Evolutionary conservation across 192 early-diverging fungal genomes (phyloP), one percentile per base, ranked within the genome.

Genomic region (Ambispora gerdemannii): DNA sequence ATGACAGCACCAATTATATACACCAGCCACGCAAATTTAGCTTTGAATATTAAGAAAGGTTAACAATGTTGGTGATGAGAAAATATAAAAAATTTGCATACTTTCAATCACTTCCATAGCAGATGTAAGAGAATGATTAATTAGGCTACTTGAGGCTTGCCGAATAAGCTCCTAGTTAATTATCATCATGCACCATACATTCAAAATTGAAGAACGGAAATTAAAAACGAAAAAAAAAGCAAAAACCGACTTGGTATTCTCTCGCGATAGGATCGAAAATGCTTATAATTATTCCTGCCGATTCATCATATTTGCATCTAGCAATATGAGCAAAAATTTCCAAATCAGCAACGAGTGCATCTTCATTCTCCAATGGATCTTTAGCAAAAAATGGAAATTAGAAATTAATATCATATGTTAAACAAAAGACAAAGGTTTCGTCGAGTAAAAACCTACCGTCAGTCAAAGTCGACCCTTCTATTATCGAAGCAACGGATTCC

Each of bases 21-120:
- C 10, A 93, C 84, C 31, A 93, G 75, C 91, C 90, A 94, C 0
- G 92, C 84, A 69, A 94, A 80, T 75, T 92, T 67, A 10, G 65
- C 65, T 67, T 24, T 52, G 2, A 64, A 64, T 52, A 31, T n/a
- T 67, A 51, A 65, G n/a, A 20, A 53, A 50, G 4, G 8, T 19
- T 17, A 33, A 62, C 3, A 62, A 62, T 4, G 10, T 15, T 33
- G n/a, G 19, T 62, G 33, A 34, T 32, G 33, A 6, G 28, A 17
- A 10, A 31, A 19, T 7, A n/a, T 33, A 33, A 11, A 35, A 33
- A 28, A 34, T 2, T 32, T 13, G 28, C 3, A 27, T 55, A 55
- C 52, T 55, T 55, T 55, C 52, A 4, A 55, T 55, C 3, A 55
- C 52, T 27, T 55, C 52, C 20, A 55, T 27, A 24, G 30, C 30